Conservation (phyloP, 306 rosid genomes). For the Casuarina glauca region DNA sequence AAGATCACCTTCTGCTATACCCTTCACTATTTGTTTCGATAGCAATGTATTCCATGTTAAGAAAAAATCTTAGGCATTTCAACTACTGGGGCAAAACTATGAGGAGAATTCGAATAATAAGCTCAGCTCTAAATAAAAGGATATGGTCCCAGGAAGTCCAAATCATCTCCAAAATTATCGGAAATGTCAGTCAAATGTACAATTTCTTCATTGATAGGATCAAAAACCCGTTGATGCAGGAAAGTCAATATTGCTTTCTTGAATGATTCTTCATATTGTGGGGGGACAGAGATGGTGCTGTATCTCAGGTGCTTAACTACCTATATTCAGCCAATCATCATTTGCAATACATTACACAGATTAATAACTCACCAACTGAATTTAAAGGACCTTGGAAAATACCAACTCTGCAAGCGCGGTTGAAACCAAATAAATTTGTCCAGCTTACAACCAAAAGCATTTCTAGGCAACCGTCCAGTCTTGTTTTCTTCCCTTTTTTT, state of each 20-base stretch:
- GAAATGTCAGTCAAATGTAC: constrained; percentile 61
- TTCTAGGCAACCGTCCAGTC: not conserved
- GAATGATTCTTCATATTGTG: constrained; percentile 80
- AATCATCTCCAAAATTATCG: constrained; percentile 49
- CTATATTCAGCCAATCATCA: constrained; percentile 45
- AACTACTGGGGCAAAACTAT: constrained; percentile 21
- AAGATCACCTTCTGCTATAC: constrained; percentile 84
- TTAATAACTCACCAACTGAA: constrained; percentile 6
- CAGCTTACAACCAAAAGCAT: not conserved
- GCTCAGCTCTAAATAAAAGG: constrained; percentile 45
- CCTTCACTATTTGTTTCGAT: constrained; percentile 68
- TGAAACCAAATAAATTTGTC: not conserved
- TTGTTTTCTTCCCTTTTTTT: not conserved
- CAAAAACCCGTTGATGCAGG: constrained; percentile 82
- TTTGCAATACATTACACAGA: constrained; percentile 26
- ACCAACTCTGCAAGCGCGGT: not conserved
- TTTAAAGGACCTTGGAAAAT: not conserved
- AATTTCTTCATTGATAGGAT: constrained; percentile 62
- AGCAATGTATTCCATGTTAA: constrained; percentile 64
- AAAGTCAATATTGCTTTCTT: constrained; percentile 83
- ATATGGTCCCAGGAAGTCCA: constrained; percentile 95
- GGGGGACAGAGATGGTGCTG: constrained; percentile 76
- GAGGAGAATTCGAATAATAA: constrained; percentile 7
- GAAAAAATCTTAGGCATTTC: constrained; percentile 37
- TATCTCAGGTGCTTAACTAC: constrained; percentile 81